Evolutionary conservation across 495 filamentous ascomycete species (phyloP).

Genomic region (Trypethelium eluteriae): DNA sequence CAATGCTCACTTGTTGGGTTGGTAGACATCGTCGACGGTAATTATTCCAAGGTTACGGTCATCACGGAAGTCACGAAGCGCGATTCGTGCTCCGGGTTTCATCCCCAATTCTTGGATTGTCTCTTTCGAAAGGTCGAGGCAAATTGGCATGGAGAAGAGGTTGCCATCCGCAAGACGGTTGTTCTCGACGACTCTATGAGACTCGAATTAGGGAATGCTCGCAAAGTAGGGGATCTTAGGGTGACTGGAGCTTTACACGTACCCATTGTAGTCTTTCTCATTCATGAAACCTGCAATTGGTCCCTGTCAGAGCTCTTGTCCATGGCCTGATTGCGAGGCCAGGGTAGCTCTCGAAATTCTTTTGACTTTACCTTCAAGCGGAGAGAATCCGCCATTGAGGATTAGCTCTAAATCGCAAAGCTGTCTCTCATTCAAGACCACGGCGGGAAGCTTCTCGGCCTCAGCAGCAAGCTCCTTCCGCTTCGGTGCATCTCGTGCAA

Average conservation of each 20-base stretch:
- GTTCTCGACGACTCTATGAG: slow-evolving; percentile 71
- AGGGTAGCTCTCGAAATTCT: slow-evolving; percentile 6
- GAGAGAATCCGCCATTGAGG: slow-evolving; percentile 93
- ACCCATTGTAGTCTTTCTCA: slow-evolving; percentile 92
- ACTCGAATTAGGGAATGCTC: slow-evolving; percentile 1
- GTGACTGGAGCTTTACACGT: slow-evolving; percentile 29
- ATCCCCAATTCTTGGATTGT: slow-evolving; percentile 64
- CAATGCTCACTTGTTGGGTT: slow-evolving; percentile 78
- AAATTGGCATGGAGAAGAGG: slow-evolving; percentile 96
- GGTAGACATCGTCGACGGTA: slow-evolving; percentile 92
- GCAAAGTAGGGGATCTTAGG: neutral
- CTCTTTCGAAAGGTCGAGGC: slow-evolving; percentile 71
- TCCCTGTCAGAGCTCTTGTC: neutral
- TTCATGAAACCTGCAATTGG: slow-evolving; percentile 76
- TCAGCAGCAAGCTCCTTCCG: slow-evolving; percentile 69
- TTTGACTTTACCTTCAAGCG: slow-evolving; percentile 72
- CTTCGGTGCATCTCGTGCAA: slow-evolving; percentile 78
- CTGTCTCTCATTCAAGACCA: slow-evolving; percentile 83
- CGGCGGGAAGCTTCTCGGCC: slow-evolving; percentile 77
- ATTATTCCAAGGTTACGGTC: slow-evolving; percentile 92
- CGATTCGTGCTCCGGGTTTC: slow-evolving; percentile 70
- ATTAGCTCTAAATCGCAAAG: slow-evolving; percentile 96
- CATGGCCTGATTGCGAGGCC: neutral
- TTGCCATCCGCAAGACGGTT: slow-evolving; percentile 79
- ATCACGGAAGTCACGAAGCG: slow-evolving; percentile 91